A percentile compares a stretch with the other conserved stretches of the same genome.
Conservation (phyloP, 164 flowering plant genomes). For the Vitis rotundifolia region DNA sequence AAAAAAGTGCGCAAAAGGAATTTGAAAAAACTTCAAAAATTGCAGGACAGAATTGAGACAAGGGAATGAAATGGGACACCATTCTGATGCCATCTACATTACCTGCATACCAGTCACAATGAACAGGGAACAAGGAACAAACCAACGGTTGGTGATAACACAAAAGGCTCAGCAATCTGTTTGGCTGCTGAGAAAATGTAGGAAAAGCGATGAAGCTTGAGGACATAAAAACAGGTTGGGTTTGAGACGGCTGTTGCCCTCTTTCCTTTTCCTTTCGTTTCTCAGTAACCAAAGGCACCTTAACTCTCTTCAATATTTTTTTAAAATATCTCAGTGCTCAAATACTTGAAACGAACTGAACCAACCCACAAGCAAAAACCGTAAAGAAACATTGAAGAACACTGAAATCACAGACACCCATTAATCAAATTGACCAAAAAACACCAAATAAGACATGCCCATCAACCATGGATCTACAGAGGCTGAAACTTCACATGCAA, state of each 20-base stretch:
- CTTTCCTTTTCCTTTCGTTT: conserved; percentile 1
- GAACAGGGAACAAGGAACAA: no score
- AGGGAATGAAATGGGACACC: no score
- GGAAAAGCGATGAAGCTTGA: no score
- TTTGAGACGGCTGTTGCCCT: background rate
- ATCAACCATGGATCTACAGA: background rate
- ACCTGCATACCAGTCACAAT: no score
- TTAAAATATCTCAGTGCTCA: background rate
- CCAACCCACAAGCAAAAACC: background rate
- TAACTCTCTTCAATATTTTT: background rate
- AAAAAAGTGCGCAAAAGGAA: no score
- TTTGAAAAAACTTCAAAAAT: no score
- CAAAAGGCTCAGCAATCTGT: no score
- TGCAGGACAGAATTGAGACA: no score
- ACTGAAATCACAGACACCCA: background rate
- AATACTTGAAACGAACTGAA: conserved; percentile 1
- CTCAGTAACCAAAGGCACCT: conserved; percentile 2
- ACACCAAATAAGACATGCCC: background rate
- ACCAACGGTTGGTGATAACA: no score
- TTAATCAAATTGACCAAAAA: background rate
- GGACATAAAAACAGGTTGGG: no score
- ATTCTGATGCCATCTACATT: no score
- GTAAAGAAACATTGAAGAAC: background rate
- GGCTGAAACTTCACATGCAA: background rate
- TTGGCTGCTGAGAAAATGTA: no score